Evolutionary conservation across 208 protist genomes (phyloP).

Genomic region (Trypanosoma congolense): DNA sequence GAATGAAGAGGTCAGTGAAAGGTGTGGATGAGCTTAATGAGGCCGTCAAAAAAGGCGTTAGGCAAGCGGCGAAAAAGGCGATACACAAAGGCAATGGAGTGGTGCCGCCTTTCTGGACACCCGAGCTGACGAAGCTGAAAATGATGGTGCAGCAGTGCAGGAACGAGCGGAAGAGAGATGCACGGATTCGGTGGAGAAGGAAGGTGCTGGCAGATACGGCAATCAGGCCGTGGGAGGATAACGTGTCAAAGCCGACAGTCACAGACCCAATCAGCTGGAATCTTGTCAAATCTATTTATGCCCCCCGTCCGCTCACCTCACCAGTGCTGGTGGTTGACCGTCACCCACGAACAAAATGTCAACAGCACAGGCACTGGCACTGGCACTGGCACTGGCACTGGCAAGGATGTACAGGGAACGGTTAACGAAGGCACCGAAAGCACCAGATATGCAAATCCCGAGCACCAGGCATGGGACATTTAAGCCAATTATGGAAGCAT

Average conservation of each 20-base stretch:
- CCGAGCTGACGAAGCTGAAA: conserved; percentile 7
- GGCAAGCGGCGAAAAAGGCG: background rate
- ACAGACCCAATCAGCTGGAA: conserved; percentile 1
- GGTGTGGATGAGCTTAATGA: background rate
- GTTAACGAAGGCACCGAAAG: background rate
- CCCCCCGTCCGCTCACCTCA: background rate
- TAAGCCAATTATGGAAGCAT: background rate
- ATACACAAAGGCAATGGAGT: background rate
- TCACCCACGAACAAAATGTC: background rate
- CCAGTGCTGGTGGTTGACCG: conserved; percentile 1
- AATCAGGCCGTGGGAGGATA: background rate
- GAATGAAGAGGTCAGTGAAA: background rate
- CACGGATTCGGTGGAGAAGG: background rate
- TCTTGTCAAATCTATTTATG: conserved; percentile 8
- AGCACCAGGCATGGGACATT: background rate
- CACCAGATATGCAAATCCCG: background rate
- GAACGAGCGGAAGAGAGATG: background rate
- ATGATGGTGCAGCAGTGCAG: background rate
- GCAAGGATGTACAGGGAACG: background rate
- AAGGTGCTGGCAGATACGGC: conserved; percentile 6
- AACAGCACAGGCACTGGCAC: background rate
- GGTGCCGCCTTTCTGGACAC: conserved; percentile 12
- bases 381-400: background rate
- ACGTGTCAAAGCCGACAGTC: background rate
- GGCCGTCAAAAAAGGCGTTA: background rate